A percentile compares a stretch with the other conserved stretches of the same genome.
Evolutionary conservation across 2,329 filamentous ascomycete genomes (phyloP).

Genomic region (Orbilia javanica): DNA sequence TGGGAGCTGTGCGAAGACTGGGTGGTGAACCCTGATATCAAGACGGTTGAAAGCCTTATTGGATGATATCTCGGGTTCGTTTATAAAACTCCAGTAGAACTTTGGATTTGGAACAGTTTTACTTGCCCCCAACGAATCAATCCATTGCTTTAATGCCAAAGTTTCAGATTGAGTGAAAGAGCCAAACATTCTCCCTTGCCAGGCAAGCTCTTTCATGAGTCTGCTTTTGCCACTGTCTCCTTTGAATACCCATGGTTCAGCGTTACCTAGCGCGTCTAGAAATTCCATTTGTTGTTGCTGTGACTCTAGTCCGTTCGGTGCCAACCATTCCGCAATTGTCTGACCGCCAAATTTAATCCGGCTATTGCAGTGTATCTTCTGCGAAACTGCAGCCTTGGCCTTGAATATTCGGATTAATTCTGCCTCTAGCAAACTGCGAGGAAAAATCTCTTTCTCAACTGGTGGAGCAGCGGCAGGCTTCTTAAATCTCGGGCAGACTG

Average conservation of each 20-base stretch:
- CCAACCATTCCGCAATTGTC: constrained; percentile 66
- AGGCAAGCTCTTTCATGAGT: constrained; percentile 66
- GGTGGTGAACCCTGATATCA: constrained; percentile 32
- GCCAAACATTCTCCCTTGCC: constrained; percentile 69
- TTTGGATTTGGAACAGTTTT: not conserved
- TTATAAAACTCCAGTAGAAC: constrained; percentile 33
- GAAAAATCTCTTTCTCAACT: not conserved
- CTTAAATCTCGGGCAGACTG: constrained; percentile 9
- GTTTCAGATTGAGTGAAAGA: constrained; percentile 68
- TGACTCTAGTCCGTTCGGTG: constrained; percentile 62
- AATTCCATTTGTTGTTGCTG: constrained; percentile 64
- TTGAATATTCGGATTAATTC: constrained; percentile 61
- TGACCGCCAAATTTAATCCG: constrained; percentile 65
- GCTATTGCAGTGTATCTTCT: constrained; percentile 66
- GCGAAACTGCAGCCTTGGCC: constrained; percentile 65
- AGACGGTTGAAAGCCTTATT: not conserved
- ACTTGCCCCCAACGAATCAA: constrained; percentile 63
- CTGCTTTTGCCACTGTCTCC: constrained; percentile 66
- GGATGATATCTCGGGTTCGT: constrained; percentile 5
- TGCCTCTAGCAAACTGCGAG: constrained; percentile 14
- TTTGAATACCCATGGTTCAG: constrained; percentile 65
- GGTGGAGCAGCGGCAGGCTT: not conserved
- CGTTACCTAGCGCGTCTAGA: constrained; percentile 64
- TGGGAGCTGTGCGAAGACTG: constrained; percentile 14
- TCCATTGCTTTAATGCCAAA: constrained; percentile 65